Base-by-base conservation (phyloP, 2,329 filamentous ascomycete genomes). In the Ascochyta clinopodiicola region DNA sequence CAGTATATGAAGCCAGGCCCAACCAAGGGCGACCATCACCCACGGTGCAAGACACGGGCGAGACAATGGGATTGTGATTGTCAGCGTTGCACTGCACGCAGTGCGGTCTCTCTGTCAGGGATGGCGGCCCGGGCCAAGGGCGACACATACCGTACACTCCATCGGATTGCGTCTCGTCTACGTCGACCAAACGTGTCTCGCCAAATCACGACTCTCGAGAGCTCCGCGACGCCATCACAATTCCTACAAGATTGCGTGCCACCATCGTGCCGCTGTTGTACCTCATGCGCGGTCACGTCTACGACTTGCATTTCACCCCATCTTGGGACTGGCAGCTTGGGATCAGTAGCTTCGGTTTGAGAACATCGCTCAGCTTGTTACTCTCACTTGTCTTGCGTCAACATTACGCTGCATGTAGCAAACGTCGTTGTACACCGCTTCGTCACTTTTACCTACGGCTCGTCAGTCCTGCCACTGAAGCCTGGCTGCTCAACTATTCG, bases 141-240 rank as follows among this genome's bases (percentile, higher is more conserved):
- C 48, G 53, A 48, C 39, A 40, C 53, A 57, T 57, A 51, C 53
- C 53, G 44, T 51, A 36, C 48, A 13, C 22, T 32, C 29, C 25
- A 51, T 51, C 48, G 53, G 53, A 57, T 51, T 57, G 53, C 53
- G 51, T 43, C 48, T 57, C 38, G 34, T 39, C 38, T 43, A 35
- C 53, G 21, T 57, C 44, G 35, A 48, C 40, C 44, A 51, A 36
- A 45, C 38, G 35, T 58, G 47, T 58, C 59, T 60, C 24, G 55
- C 54, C 56, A 51, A 44, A 51, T 56, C 42, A 51, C 43, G 47
- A 46, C 34, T n/a, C 46, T 43, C 42, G 17, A 47, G 34, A 19
- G 31, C 46, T 21, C 37, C 42, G 37, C 52, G 19, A 46, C 24
- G 52, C 36, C 36, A 46, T 37, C 19, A 50, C 19, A 15, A 6